A percentile compares a stretch with the other conserved stretches of the same genome.
Evolutionary conservation across 2,329 filamentous ascomycete species (phyloP).

Genomic region (Chalaropsis thielavioides): DNA sequence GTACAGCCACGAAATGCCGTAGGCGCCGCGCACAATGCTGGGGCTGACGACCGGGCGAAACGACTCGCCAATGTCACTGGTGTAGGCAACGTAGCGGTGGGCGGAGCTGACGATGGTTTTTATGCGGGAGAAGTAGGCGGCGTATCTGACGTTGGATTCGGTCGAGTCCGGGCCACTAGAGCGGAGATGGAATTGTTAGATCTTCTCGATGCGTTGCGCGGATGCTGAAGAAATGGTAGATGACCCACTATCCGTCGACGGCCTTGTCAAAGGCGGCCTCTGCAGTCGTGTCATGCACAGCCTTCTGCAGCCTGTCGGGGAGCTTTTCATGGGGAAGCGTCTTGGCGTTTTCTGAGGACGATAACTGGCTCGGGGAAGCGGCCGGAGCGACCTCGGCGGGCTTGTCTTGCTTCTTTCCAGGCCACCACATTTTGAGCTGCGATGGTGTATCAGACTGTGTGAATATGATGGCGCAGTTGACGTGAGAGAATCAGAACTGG

Average conservation of each 20-base stretch:
- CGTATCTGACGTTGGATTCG: conserved; percentile 75
- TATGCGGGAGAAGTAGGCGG: conserved; percentile 74
- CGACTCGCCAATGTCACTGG: conserved; percentile 87
- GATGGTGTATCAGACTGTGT: neutral
- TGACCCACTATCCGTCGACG: conserved; percentile 15
- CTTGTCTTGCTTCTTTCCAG: conserved; percentile 27
- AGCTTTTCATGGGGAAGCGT: conserved; percentile 38
- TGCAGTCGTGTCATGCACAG: conserved; percentile 42
- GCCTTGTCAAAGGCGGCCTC: conserved; percentile 46
- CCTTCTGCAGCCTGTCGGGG: conserved; percentile 39
- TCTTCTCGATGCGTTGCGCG: neutral
- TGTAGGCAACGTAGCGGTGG: conserved; percentile 94
- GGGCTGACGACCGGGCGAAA: conserved; percentile 90
- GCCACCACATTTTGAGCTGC: conserved; percentile 24
- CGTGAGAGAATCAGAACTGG: neutral
- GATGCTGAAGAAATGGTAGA: neutral
- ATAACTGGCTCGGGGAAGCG: neutral
- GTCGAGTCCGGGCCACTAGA: conserved; percentile 53
- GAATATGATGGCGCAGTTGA: neutral
- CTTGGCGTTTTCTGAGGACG: conserved; percentile 31
- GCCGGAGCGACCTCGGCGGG: conserved; percentile 20
- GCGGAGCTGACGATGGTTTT: conserved; percentile 79
- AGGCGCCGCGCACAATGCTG: conserved; percentile 63
- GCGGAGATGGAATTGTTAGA: neutral
- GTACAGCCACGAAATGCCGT: conserved; percentile 86